Evolutionary conservation across 768 basidiomycete species (phyloP).

Genomic region (Hypholoma sublateritium): DNA sequence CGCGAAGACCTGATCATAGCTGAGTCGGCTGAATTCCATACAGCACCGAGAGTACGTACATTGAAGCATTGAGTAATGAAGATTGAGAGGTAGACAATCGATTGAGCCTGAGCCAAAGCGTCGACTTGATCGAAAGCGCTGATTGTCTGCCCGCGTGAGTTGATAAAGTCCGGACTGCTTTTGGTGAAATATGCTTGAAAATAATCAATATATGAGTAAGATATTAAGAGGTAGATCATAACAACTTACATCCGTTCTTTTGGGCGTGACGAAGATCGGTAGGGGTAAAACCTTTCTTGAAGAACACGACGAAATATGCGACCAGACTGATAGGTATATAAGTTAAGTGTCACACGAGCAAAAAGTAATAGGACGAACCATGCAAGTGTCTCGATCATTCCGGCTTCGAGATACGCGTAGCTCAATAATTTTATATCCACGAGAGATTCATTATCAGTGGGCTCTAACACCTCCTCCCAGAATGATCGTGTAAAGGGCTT

Average conservation of each 20-base stretch:
- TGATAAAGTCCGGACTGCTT: slow-evolving; percentile 53
- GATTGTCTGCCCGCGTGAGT: slow-evolving; percentile 48
- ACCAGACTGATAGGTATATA: slow-evolving; percentile 40
- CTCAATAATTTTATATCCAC: slow-evolving; percentile 63
- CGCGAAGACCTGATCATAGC: slow-evolving; percentile 49
- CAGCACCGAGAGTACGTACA: slow-evolving; percentile 30
- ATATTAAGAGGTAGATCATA: not conserved
- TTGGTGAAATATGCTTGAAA: slow-evolving; percentile 45
- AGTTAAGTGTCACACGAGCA: not conserved
- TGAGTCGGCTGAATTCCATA: not conserved
- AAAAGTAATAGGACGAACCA: slow-evolving; percentile 36
- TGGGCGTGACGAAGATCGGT: slow-evolving; percentile 54
- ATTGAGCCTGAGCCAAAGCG: slow-evolving; percentile 60
- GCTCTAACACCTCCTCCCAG: slow-evolving; percentile 59
- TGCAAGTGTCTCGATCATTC: slow-evolving; percentile 57
- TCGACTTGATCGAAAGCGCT: slow-evolving; percentile 50
- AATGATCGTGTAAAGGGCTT: slow-evolving; percentile 56
- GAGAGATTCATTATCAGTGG: slow-evolving; percentile 54
- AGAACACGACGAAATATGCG: slow-evolving; percentile 68
- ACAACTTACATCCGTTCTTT: slow-evolving; percentile 31
- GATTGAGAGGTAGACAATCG: slow-evolving; percentile 65
- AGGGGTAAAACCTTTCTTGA: slow-evolving; percentile 61
- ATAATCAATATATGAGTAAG: not conserved
- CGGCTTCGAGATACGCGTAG: slow-evolving; percentile 67
- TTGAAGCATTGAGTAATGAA: slow-evolving; percentile 74